Conservation (phyloP, 345 rosid genomes). For the Bruguiera parviflora region DNA sequence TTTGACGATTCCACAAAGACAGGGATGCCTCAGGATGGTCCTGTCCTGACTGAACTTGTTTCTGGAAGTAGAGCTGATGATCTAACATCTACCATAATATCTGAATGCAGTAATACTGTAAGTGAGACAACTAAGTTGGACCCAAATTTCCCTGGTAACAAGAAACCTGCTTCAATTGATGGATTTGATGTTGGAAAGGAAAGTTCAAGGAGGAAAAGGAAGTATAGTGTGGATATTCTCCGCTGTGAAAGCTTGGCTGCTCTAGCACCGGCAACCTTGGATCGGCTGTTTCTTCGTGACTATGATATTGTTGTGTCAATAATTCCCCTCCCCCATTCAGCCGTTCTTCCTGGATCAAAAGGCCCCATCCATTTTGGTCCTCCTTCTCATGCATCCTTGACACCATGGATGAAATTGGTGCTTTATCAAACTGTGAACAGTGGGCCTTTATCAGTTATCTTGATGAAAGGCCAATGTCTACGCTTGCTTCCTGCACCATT, state of each 20-base stretch:
- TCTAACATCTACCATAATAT: conserved; percentile 30
- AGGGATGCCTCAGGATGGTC: conserved; percentile 27
- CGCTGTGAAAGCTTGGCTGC: conserved; percentile 98
- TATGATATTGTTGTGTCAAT: conserved; percentile 88
- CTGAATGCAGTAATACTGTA: conserved; percentile 35
- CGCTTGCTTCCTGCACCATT: conserved; percentile 97
- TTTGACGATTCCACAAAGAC: conserved; percentile 32
- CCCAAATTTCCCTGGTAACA: conserved; percentile 38
- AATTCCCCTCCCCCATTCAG: conserved; percentile 85
- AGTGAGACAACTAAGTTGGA: conserved; percentile 37
- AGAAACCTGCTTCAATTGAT: conserved; percentile 37
- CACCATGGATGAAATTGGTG: conserved; percentile 97
- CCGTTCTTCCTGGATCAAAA: conserved; percentile 86
- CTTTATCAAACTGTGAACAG: conserved; percentile 66
- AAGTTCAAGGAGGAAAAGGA: conserved; percentile 53
- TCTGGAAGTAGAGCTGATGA: conserved; percentile 38
- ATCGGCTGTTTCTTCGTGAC: conserved; percentile 86
- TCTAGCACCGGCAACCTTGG: conserved; percentile 75
- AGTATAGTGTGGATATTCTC: conserved; percentile 82
- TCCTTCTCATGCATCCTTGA: conserved; percentile 80
- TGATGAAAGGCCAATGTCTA: conserved; percentile 96
- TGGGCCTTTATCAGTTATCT: conserved; percentile 87
- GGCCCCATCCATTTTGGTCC: conserved; percentile 99
- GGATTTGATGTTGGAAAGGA: conserved; percentile 46
- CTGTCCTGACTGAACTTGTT: conserved; percentile 27